Evolutionary conservation across 2,329 filamentous ascomycete species (phyloP).

Genomic region (Metarhizium album): DNA sequence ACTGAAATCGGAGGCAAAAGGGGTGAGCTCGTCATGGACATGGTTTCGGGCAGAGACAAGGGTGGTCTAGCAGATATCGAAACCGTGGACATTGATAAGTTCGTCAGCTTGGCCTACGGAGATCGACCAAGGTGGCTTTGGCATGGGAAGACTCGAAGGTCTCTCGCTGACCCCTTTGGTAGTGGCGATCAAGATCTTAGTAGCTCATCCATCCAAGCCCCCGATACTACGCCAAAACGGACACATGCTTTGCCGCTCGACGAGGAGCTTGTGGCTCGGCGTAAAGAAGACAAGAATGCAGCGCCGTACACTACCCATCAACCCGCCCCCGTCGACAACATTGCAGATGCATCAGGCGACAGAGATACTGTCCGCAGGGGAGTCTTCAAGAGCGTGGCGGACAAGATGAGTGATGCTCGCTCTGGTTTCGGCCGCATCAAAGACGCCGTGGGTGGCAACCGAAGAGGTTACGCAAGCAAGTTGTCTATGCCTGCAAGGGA

Average conservation of each 20-base stretch:
- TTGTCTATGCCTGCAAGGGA: slow-evolving; percentile 40
- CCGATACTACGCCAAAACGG: slow-evolving; percentile 31
- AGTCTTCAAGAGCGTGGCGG: slow-evolving; percentile 70
- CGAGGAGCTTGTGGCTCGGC: slow-evolving; percentile 36
- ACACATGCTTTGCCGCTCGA: slow-evolving; percentile 41
- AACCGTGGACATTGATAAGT: slow-evolving; percentile 78
- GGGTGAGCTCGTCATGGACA: slow-evolving; percentile 91
- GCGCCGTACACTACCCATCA: slow-evolving; percentile 31
- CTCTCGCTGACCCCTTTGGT: slow-evolving; percentile 29
- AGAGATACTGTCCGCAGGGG: slow-evolving; percentile 51
- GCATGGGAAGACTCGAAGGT: slow-evolving; percentile 77
- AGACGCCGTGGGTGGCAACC: slow-evolving; percentile 60
- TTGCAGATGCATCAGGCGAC: slow-evolving; percentile 38
- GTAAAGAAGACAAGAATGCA: slow-evolving; percentile 33
- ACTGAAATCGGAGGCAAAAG: slow-evolving; percentile 89
- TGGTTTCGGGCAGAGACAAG: slow-evolving; percentile 78
- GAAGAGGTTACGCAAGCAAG: slow-evolving; percentile 41
- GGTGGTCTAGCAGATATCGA: slow-evolving; percentile 87
- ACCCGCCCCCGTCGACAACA: slow-evolving; percentile 34
- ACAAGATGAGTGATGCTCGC: slow-evolving; percentile 67
- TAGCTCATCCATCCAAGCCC: slow-evolving; percentile 34
- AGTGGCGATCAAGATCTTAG: slow-evolving; percentile 36
- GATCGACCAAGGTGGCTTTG: slow-evolving; percentile 89
- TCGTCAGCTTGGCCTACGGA: slow-evolving; percentile 67
- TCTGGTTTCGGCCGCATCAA: slow-evolving; percentile 79